Base-by-base conservation (phyloP, 139 green algal species). In the Marvania coccoides region DNA sequence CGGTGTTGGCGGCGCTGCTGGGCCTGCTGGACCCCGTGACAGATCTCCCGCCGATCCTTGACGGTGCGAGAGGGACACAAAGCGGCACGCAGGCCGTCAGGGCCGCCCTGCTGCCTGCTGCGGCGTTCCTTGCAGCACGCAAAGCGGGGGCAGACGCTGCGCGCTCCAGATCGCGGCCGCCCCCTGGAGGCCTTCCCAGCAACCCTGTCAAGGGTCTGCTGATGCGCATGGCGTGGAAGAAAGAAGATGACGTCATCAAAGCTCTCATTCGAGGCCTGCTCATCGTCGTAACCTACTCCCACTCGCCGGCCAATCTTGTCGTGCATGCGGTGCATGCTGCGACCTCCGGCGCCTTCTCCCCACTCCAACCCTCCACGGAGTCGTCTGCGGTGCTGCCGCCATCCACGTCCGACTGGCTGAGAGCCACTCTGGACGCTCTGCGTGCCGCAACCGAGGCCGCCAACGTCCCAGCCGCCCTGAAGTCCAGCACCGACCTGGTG, bases 361-460 rank as follows among this genome's bases (percentile, higher is more conserved):
- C 6, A n/a, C 13, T 13, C 36, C 7, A 19, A 19, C 35, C 7
- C 36, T 23, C 13, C 9, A 34, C 28, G 1, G 45, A n/a, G 33
- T 31, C 6, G 14, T 19, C 33, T 14, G 66, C 59, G 4, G 19
- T 36, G 7, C 67, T 74, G 30, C 15, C 57, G 12, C 15, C 55
- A 6, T 12, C 30, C 3, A 34, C 39, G n/a, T 67, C 60, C 6
- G 67, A 74, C n/a, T 74, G 59, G 59, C n/a, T 38, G 37, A 29
- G 45, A n/a, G 31, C 23, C 0, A 45, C 61, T 8, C 47, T 74
- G 51, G 68, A 69, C 26, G 24, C 26, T 6, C 59, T 74, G 29
- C 14, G 8, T 0, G 19, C 29, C 29, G 51, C 28, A 10, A 9
- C 13, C 28, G 51, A 13, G 51, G 51, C 51, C 29, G 51, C 51